These are phyloP conservation scores for Syzygium jambos DNA, from an alignment of 345 rosid genomes.

Conservation along the genomic window DNA sequence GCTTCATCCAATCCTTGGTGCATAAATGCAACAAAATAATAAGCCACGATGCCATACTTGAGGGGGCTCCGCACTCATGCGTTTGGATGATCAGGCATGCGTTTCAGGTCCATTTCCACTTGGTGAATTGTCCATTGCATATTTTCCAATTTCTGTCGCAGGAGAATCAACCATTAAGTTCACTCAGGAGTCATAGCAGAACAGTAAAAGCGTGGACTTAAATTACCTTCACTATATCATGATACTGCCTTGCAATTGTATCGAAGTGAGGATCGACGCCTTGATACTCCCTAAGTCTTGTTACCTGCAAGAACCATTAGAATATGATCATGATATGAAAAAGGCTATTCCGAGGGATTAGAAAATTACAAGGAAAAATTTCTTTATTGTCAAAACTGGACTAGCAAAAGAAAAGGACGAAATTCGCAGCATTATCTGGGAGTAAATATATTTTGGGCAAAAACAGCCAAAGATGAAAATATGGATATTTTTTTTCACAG, in stretches of 20 bases:
- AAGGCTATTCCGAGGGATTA: not conserved
- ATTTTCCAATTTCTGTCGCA: conserved; percentile 71
- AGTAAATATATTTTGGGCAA: not conserved
- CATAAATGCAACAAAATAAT: not conserved
- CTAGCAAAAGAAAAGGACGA: not conserved
- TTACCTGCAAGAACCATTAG: conserved; percentile 38
- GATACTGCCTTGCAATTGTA: conserved; percentile 86
- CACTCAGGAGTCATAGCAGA: not conserved
- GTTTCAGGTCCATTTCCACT: conserved; percentile 89
- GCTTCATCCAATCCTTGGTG: not conserved
- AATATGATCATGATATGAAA: not conserved
- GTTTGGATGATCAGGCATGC: conserved; percentile 41
- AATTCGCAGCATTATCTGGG: not conserved
- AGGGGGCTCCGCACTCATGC: conserved; percentile 3
- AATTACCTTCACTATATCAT: conserved; percentile 80
- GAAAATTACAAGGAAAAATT: not conserved
- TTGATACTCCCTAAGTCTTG: conserved; percentile 94
- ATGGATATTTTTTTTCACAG: not conserved
- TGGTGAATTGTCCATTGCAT: conserved; percentile 97
- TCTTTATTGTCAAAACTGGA: not conserved
- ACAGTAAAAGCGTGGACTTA: not conserved
- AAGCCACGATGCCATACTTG: not conserved
- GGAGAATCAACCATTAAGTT: conserved; percentile 5
- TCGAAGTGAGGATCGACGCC: conserved; percentile 98
- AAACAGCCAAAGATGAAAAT: not conserved